phyloP scores from a whole-genome alignment of 1,139 yeast species.

The Sugiyamaella pinicola region DNA sequence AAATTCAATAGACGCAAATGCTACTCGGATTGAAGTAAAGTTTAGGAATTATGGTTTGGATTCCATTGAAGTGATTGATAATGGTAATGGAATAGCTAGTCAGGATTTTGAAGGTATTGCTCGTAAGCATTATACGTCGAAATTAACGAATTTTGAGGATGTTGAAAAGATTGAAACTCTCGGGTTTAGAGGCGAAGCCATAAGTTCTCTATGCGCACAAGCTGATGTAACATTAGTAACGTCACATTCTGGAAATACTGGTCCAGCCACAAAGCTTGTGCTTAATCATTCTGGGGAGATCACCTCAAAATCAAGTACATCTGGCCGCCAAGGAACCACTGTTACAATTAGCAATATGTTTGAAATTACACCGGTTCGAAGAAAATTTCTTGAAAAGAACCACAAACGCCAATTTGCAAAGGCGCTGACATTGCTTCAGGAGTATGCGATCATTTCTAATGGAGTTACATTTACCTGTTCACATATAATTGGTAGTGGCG shows the following conservation, averaged over 20 bases:
- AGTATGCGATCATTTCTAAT: slow-evolving; percentile 65
- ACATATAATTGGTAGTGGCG: slow-evolving; percentile 45
- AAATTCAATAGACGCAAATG: slow-evolving; percentile 78
- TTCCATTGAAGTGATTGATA: slow-evolving; percentile 68
- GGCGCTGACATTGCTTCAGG: slow-evolving; percentile 61
- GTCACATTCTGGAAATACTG: slow-evolving; percentile 47
- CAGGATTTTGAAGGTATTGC: slow-evolving; percentile 67
- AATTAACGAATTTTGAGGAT: slow-evolving; percentile 59
- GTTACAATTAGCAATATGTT: slow-evolving; percentile 57
- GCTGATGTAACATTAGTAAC: slow-evolving; percentile 57
- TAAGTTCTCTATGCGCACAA: slow-evolving; percentile 41
- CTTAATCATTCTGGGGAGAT: slow-evolving; percentile 60
- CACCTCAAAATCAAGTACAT: slow-evolving; percentile 42
- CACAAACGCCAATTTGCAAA: slow-evolving; percentile 71
- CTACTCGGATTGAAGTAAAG: slow-evolving; percentile 64
- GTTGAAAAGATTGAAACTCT: slow-evolving; percentile 46
- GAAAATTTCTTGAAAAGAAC: slow-evolving; percentile 69
- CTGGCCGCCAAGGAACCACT: slow-evolving; percentile 53
- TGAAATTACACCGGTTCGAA: slow-evolving; percentile 61
- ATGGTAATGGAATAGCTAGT: slow-evolving; percentile 71
- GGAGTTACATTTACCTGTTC: slow-evolving; percentile 60
- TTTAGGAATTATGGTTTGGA: slow-evolving; percentile 78
- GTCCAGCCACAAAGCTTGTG: slow-evolving; percentile 55
- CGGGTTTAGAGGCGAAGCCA: slow-evolving; percentile 48
- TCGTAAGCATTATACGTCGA: slow-evolving; percentile 78